Evolutionary conservation across 768 basidiomycete species (phyloP).

Genomic region (Boletus rufocinnamomeus): DNA sequence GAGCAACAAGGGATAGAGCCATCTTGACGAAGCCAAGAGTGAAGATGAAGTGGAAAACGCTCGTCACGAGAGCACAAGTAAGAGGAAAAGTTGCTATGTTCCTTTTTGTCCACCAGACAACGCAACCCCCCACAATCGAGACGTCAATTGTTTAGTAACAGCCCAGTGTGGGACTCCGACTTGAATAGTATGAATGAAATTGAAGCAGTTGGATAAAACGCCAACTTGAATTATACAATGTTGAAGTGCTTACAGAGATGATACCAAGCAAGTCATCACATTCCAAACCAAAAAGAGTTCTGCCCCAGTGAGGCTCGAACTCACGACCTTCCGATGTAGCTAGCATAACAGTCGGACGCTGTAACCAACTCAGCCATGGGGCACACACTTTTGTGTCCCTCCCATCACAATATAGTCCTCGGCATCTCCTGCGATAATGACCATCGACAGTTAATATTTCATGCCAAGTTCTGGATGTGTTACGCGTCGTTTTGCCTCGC

Average conservation of each 20-base stretch:
- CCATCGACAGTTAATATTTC: not conserved
- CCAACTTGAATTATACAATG: too few relatives aligned
- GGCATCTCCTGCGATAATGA: not conserved
- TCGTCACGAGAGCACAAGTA: not conserved
- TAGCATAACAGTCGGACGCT: constrained; percentile 70
- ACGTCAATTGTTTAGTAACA: too few relatives aligned
- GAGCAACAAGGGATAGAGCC: not conserved
- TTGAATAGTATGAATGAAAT: too few relatives aligned
- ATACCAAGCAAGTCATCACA: too few relatives aligned
- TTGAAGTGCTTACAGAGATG: too few relatives aligned
- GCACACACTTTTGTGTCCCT: constrained; percentile 34
- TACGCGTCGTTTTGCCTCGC: not conserved
- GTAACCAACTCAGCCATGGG: constrained; percentile 79
- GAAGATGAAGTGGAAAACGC: not conserved
- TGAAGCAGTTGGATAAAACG: too few relatives aligned
- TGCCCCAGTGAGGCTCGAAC: constrained; percentile 70
- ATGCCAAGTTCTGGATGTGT: not conserved
- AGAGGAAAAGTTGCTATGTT: too few relatives aligned
- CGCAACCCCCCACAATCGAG: too few relatives aligned
- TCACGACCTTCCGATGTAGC: constrained; percentile 64
- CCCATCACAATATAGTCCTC: too few relatives aligned
- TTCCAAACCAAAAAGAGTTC: constrained; percentile 15
- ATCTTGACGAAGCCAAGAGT: not conserved
- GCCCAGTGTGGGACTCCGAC: too few relatives aligned
- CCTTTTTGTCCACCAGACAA: too few relatives aligned